Evolutionary conservation across 228 moss, liverwort and hornwort genomes (phyloP).

Genomic region (Sphagnum fallax): DNA sequence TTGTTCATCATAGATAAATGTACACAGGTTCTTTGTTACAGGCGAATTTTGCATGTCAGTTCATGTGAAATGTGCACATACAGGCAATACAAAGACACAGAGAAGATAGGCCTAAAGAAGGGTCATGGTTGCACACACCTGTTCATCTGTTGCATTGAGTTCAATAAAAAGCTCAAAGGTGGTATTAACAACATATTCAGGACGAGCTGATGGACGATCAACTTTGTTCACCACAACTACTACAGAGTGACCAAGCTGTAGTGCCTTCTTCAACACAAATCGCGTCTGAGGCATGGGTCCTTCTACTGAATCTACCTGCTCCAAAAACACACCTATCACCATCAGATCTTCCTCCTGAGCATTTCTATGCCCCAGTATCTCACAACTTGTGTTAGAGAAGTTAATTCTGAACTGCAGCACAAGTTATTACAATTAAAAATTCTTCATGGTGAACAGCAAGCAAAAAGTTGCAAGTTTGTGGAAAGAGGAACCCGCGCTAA

Average conservation of each 20-base stretch:
- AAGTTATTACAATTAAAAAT: not conserved
- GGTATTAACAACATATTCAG: slow-evolving; percentile 82
- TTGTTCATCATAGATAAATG: too few relatives aligned
- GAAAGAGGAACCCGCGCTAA: too few relatives aligned
- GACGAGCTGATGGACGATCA: slow-evolving; percentile 75
- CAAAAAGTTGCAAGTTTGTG: too few relatives aligned
- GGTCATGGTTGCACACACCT: slow-evolving; percentile 27
- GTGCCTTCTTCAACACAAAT: slow-evolving; percentile 88
- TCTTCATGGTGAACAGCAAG: too few relatives aligned
- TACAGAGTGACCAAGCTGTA: slow-evolving; percentile 84
- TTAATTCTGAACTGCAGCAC: too few relatives aligned
- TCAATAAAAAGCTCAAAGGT: slow-evolving; percentile 90
- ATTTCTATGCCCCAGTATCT: not conserved
- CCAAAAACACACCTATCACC: not conserved
- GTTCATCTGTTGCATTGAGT: slow-evolving; percentile 81
- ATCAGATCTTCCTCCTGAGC: not conserved
- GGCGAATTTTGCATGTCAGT: too few relatives aligned
- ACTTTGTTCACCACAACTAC: slow-evolving; percentile 95
- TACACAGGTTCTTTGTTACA: too few relatives aligned
- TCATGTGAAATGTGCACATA: too few relatives aligned
- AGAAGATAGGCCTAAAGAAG: too few relatives aligned
- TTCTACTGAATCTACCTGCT: slow-evolving; percentile 86
- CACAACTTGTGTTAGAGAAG: not conserved
- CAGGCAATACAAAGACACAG: too few relatives aligned
- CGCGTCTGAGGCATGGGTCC: slow-evolving; percentile 96